Percentiles rank a stretch among this genome's conserved stretches.
Conservation (phyloP, 2,329 filamentous ascomycete species). For the Immersiporthe knoxdaviesiana region DNA sequence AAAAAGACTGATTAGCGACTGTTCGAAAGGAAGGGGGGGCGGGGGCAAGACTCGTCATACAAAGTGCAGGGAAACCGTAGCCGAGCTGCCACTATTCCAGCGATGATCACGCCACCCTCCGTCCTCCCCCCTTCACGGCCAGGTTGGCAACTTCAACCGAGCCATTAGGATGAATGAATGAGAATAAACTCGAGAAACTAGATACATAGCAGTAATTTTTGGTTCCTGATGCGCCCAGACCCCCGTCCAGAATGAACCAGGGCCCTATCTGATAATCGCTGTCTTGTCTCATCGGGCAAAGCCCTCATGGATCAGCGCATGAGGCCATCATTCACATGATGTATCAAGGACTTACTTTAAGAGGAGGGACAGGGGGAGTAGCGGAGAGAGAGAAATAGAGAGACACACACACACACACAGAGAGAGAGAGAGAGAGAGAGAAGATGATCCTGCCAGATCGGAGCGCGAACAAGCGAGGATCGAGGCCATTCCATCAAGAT, state of each 20-base stretch:
- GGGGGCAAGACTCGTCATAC: background rate
- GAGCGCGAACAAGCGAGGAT: background rate
- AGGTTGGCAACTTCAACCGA: background rate
- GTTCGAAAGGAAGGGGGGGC: no score
- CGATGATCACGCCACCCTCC: background rate
- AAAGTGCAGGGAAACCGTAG: background rate
- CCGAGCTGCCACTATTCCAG: background rate
- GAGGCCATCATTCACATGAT: background rate
- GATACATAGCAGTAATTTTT: no score
- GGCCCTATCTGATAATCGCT: background rate
- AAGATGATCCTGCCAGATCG: background rate
- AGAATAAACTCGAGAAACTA: background rate
- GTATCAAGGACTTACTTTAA: background rate
- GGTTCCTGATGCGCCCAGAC: background rate
- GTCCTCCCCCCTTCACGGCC: background rate
- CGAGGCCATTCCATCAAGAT: background rate
- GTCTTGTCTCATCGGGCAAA: background rate
- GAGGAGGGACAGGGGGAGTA: no score
- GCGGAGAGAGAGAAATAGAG: no score
- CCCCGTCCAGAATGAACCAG: background rate
- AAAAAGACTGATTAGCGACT: background rate
- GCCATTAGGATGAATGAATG: accelerated
- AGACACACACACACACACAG: no score
- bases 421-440: background rate
- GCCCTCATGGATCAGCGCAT: background rate